These are phyloP conservation scores for Yamadazyma membranifaciens DNA, from an alignment of 1,139 yeast species.

Conservation along the genomic window DNA sequence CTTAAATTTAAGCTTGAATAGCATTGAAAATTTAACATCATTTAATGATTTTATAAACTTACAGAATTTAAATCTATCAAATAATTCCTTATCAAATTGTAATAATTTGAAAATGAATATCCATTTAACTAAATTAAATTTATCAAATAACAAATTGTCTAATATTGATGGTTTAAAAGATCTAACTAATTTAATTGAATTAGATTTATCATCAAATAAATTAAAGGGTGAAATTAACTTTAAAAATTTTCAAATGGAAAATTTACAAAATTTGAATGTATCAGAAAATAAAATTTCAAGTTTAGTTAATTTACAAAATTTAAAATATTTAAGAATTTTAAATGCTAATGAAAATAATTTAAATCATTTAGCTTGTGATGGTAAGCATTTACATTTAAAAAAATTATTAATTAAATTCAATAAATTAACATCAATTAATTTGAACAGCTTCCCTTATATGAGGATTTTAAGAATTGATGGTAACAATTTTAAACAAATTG, in stretches of 20 bases:
- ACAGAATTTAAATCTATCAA: constrained; percentile 41
- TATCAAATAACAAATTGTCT: constrained; percentile 31
- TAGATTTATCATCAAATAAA: constrained; percentile 45
- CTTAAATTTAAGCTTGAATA: constrained; percentile 37
- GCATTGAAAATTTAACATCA: constrained; percentile 40
- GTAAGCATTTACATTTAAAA: constrained; percentile 32
- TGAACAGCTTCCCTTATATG: constrained; percentile 35
- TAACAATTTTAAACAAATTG: constrained; percentile 27
- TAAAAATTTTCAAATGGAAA: constrained; percentile 28
- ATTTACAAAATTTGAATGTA: constrained; percentile 45
- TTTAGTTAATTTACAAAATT: constrained; percentile 34
- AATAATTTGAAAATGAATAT: constrained; percentile 30
- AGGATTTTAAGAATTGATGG: constrained; percentile 50
- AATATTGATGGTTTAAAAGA: constrained; percentile 38
- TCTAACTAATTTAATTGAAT: constrained; percentile 37
- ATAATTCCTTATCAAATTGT: constrained; percentile 36
- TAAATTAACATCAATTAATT: constrained; percentile 28
- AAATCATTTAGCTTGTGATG: constrained; percentile 20
- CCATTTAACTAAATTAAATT: constrained; percentile 36
- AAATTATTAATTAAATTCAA: constrained; percentile 46
- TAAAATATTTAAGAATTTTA: constrained; percentile 36
- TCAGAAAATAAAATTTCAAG: constrained; percentile 39
- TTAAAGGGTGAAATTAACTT: constrained; percentile 41
- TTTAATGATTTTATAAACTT: constrained; percentile 40
- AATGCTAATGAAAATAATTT: constrained; percentile 46